phyloP scores from a whole-genome alignment of 345 rosid species.

The Melaleuca quinquenervia region DNA sequence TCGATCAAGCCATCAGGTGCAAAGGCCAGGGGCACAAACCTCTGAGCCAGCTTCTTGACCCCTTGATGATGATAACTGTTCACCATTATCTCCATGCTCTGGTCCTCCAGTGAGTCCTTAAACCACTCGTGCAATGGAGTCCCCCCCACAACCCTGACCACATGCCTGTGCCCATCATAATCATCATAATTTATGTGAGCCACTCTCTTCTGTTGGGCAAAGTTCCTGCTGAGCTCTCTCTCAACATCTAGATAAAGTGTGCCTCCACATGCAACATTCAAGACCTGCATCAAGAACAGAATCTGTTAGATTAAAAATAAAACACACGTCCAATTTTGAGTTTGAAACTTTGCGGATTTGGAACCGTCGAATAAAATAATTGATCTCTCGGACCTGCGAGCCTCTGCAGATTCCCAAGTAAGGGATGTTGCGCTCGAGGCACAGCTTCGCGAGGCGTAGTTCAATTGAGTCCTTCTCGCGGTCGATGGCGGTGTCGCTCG shows the following conservation, averaged over 20 bases:
- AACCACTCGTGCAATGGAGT: conserved; percentile 70
- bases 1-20: conserved; percentile 80
- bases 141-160: conserved; percentile 34
- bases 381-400: conserved; percentile 30
- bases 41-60: conserved; percentile 54
- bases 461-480: conserved; percentile 78
- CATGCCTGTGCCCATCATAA: conserved; percentile 75
- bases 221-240: conserved; percentile 33
- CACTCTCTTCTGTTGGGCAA: conserved; percentile 13
- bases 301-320: not conserved
- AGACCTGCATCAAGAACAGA: conserved; percentile 19
- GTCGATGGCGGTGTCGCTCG: conserved; percentile 64
- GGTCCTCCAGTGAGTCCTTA: conserved; percentile 40
- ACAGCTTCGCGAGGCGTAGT: conserved; percentile 58
- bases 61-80: conserved; percentile 95
- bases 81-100: conserved; percentile 51
- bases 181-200: conserved; percentile 63
- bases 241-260: conserved; percentile 66
- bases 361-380: not conserved
- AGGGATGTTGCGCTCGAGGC: conserved; percentile 80
- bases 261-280: conserved; percentile 86
- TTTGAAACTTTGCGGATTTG: not conserved
- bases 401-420: conserved; percentile 83
- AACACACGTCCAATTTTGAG: not conserved
- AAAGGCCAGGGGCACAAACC: conserved; percentile 76